Base-by-base conservation (phyloP, 495 filamentous ascomycete species). In the Neurospora sp. region DNA sequence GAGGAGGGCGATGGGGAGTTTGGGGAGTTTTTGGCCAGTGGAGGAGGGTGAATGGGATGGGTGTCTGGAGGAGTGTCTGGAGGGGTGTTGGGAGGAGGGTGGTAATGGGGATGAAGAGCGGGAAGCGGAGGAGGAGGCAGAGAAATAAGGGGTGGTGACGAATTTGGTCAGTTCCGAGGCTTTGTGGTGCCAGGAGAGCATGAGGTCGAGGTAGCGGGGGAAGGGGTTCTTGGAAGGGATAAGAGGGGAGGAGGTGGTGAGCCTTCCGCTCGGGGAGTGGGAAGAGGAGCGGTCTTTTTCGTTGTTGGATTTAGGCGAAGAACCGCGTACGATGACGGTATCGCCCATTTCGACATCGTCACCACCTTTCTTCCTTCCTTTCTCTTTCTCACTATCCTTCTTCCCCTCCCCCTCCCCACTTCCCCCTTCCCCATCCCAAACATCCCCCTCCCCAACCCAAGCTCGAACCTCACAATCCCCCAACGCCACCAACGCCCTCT, bases 161-260 rank as follows among this genome's bases (percentile, higher is more conserved):
- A 90, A 92, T 39, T 81, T 77, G 20, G 88, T 80, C 10, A 96
- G 89, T 49, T 93, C 90, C 46, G 87, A 85, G 20, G 90, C 91
- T 75, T 90, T 89, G 12, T 79, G 83, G 75, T 95, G 92, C 93
- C 93, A 95, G 37, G 86, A 83, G 3, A 87, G 83, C 73, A 94
- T 92, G n/a, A 86, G 84, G n/a, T 86, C 83, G 20, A 95, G 81
- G 75, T 92, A 94, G n/a, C 87, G 87, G 16, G 87, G 84, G 39
- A 90, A 87, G 6, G 85, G 84, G 76, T 87, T 82, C 39, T 70
- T 23, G 46, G 49, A 60, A 1, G 23, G 20, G 5, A 23, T 20
- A 1, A 1, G n/a, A 49, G n/a, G 35, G 31, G 46, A 23, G 8
- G 39, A 5, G 46, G 16, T 42, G 44, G n/a, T 49, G 14, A 42